These are phyloP conservation scores for Diplodia scrobiculata DNA, from an alignment of 2,329 filamentous ascomycete genomes.

Conservation along the genomic window DNA sequence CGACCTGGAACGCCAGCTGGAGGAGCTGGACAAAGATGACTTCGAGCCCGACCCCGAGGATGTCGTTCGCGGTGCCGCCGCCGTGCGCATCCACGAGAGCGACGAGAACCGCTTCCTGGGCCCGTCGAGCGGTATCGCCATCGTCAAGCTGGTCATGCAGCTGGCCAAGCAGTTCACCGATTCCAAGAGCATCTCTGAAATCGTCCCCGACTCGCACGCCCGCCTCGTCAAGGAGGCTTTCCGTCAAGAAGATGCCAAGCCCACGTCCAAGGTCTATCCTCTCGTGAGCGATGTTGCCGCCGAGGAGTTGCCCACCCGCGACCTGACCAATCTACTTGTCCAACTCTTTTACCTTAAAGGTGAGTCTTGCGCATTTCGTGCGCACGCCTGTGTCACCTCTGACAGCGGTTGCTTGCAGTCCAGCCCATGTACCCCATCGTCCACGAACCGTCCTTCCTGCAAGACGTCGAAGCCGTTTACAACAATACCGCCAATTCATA, in stretches of 20 bases:
- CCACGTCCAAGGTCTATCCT: slow-evolving; percentile 80
- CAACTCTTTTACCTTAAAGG: slow-evolving; percentile 85
- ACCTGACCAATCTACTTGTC: slow-evolving; percentile 75
- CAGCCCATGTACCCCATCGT: slow-evolving; percentile 86
- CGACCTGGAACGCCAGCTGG: slow-evolving; percentile 77
- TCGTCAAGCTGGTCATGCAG: slow-evolving; percentile 93
- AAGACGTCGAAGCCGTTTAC: slow-evolving; percentile 80
- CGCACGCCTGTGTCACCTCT: not conserved
- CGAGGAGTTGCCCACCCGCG: slow-evolving; percentile 69
- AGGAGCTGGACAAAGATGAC: slow-evolving; percentile 73
- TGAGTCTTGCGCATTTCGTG: slow-evolving; percentile 44
- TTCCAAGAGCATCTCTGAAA: slow-evolving; percentile 85
- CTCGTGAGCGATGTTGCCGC: slow-evolving; percentile 85
- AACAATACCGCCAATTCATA: slow-evolving; percentile 74
- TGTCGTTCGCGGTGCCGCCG: slow-evolving; percentile 81
- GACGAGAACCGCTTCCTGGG: slow-evolving; percentile 91
- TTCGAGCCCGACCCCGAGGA: slow-evolving; percentile 74
- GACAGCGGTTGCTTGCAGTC: slow-evolving; percentile 53
- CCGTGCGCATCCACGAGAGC: slow-evolving; percentile 79
- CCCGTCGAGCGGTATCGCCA: slow-evolving; percentile 91
- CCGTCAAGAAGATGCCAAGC: slow-evolving; percentile 64
- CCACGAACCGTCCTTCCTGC: slow-evolving; percentile 76
- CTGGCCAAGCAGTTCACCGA: slow-evolving; percentile 92
- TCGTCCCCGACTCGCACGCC: slow-evolving; percentile 75
- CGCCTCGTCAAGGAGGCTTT: slow-evolving; percentile 69